Evolutionary conservation across 2,329 filamentous ascomycete species (phyloP).

Genomic region (Aspergillus japonicus): DNA sequence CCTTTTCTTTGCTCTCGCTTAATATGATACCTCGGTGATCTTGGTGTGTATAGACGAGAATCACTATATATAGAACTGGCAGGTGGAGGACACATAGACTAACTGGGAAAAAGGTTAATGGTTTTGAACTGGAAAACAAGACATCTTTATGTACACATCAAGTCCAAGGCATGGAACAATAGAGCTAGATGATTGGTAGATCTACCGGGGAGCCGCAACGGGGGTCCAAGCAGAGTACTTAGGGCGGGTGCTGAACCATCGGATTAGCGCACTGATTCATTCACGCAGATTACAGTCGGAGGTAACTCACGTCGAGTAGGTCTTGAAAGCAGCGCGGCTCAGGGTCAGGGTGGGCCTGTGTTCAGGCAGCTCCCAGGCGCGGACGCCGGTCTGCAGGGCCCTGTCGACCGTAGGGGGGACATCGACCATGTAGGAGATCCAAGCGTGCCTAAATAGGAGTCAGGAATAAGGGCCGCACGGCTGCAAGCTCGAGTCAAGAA

Average conservation of each 20-base stretch:
- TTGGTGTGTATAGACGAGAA: conserved; percentile 14
- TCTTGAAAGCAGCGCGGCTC: conserved; percentile 78
- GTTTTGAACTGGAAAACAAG: conserved; percentile 27
- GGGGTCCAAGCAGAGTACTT: conserved; percentile 38
- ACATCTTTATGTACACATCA: conserved; percentile 40
- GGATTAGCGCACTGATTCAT: conserved; percentile 1
- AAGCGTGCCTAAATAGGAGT: conserved; percentile 68
- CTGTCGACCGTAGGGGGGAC: conserved; percentile 77
- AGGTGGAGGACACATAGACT: conserved; percentile 3
- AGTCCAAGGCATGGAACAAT: conserved; percentile 1
- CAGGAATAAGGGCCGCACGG: neutral
- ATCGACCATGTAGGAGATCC: conserved; percentile 93
- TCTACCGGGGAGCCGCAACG: conserved; percentile 38
- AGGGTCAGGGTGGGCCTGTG: conserved; percentile 74
- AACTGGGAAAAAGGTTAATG: conserved; percentile 16
- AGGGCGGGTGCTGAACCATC: conserved; percentile 27
- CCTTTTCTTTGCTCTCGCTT: conserved; percentile 14
- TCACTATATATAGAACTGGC: conserved; percentile 9
- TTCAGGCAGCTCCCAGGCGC: conserved; percentile 73
- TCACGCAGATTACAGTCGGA: neutral
- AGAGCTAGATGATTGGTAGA: neutral
- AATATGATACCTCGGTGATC: conserved; percentile 30
- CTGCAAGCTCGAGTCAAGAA: neutral
- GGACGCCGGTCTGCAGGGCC: conserved; percentile 63
- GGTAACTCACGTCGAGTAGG: conserved; percentile 84